A percentile compares a stretch with the other conserved stretches of the same genome.
These are phyloP conservation scores for Parietaria judaica DNA, from an alignment of 306 rosid genomes.

Conservation along the genomic window DNA sequence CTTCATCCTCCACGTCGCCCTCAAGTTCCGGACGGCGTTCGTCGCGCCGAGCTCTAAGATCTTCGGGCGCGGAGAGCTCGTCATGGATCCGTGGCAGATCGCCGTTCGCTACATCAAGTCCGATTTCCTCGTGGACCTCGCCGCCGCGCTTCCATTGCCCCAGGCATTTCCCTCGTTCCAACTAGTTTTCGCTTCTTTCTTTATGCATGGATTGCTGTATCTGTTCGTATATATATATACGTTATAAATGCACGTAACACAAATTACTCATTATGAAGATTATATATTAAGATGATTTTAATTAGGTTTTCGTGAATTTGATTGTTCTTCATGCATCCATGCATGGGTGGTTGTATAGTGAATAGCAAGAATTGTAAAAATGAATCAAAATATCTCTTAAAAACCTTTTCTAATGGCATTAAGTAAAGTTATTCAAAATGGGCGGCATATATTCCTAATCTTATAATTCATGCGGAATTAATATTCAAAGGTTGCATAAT, in stretches of 20 bases:
- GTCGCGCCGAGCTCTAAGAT: slow-evolving; percentile 72
- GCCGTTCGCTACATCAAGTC: slow-evolving; percentile 62
- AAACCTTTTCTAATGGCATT: no score
- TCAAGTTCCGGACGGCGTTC: slow-evolving; percentile 84
- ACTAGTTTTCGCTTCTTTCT: neutral
- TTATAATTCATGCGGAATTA: no score
- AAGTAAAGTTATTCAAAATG: no score
- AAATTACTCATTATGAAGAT: no score
- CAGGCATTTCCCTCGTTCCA: slow-evolving; percentile 35
- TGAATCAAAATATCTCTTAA: no score
- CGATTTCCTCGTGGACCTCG: slow-evolving; percentile 80
- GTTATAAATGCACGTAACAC: neutral
- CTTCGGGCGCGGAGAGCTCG: slow-evolving; percentile 85
- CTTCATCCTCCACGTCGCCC: slow-evolving; percentile 56
- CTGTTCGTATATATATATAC: no score
- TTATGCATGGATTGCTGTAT: no score
- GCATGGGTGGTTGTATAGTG: neutral
- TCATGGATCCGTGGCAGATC: slow-evolving; percentile 55
- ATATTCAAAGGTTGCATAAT: no score
- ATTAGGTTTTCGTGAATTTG: neutral
- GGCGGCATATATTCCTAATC: no score
- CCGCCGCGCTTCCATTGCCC: slow-evolving; percentile 74
- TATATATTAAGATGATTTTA: neutral
- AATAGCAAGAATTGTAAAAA: no score
- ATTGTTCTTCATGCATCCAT: neutral